phyloP scores from a whole-genome alignment of 352 stramenopile species.

The Phytophthora hibernalis region DNA sequence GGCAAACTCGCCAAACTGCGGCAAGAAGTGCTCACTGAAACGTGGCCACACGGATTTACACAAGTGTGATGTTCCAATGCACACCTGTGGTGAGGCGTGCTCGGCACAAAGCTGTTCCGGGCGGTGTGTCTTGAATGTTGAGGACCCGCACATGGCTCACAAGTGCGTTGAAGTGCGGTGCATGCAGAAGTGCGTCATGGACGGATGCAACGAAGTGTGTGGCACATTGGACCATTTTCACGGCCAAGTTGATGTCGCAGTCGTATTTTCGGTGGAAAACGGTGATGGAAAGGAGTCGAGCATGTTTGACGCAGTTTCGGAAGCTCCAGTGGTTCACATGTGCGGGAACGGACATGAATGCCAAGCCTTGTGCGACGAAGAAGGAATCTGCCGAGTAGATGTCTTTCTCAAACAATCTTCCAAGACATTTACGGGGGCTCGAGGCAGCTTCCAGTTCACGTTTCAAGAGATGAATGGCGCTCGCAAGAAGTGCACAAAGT shows the following conservation, averaged over 20 bases:
- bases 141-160: slow-evolving; percentile 58
- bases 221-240: slow-evolving; percentile 72
- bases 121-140: slow-evolving; percentile 60
- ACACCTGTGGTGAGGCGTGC: slow-evolving; percentile 67
- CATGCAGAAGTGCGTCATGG: slow-evolving; percentile 64
- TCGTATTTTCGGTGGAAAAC: slow-evolving; percentile 63
- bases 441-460: slow-evolving; percentile 72
- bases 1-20: slow-evolving; percentile 58
- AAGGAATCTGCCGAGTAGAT: slow-evolving; percentile 73
- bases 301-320: slow-evolving; percentile 51
- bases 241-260: slow-evolving; percentile 48
- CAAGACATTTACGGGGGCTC: slow-evolving; percentile 67
- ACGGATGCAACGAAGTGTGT: slow-evolving; percentile 64
- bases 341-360: slow-evolving; percentile 65
- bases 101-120: slow-evolving; percentile 48
- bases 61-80: slow-evolving; percentile 59
- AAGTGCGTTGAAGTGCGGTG: slow-evolving; percentile 71
- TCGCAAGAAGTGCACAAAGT: slow-evolving; percentile 63
- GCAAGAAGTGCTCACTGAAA: slow-evolving; percentile 50
- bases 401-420: slow-evolving; percentile 75
- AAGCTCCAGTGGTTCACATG: slow-evolving; percentile 65
- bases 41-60: slow-evolving; percentile 53
- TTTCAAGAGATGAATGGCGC: slow-evolving; percentile 85
- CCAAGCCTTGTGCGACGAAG: slow-evolving; percentile 56
- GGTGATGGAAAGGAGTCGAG: slow-evolving; percentile 36